These are phyloP conservation scores for Neurospora hispaniola DNA, from an alignment of 495 filamentous ascomycete species.

Conservation along the genomic window DNA sequence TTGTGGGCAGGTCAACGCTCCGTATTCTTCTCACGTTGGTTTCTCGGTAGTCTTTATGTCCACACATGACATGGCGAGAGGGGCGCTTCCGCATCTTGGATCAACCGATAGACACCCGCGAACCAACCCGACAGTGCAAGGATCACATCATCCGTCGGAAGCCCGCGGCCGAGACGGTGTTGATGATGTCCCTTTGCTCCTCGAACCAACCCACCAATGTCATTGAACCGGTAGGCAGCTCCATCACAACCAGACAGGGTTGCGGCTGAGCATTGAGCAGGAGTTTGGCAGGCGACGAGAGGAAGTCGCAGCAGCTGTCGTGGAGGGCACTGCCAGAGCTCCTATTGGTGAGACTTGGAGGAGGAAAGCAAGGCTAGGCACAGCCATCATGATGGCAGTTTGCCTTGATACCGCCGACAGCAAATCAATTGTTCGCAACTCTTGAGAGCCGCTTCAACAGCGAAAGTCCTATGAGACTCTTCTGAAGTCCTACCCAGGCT, in stretches of 20 bases:
- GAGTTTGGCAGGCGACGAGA: not conserved
- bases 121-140: no score
- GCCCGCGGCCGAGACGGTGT: not conserved
- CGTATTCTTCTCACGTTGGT: not conserved
- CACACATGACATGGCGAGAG: not conserved
- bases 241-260: not conserved
- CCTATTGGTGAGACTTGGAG: not conserved
- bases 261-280: not conserved
- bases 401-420: not conserved
- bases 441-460: not conserved
- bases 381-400: not conserved
- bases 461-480: constrained; percentile 19
- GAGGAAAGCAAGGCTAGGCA: not conserved
- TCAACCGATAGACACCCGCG: not conserved
- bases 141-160: no score
- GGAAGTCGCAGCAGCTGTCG: not conserved
- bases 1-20: not conserved
- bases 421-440: not conserved
- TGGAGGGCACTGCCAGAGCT: not conserved
- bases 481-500: constrained; percentile 18
- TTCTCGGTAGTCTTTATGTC: not conserved
- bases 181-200: not conserved
- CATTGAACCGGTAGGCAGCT: not conserved
- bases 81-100: not conserved
- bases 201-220: not conserved